Evolutionary conservation across 176 grass and related monocot species (phyloP).

Genomic region (bread wheat (Triticum aestivum)): IWGSC_CS_RefSeq_v2.1 NC_057802.1:523591090-523591589

Average conservation of each 20-base stretch:
- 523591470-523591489: conserved; percentile 95
- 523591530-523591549: conserved; percentile 56
- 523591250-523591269: conserved; percentile 63
- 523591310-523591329: neutral
- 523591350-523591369: conserved; percentile 64
- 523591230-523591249: conserved; percentile 76
- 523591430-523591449: conserved; percentile 50
- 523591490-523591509: conserved; percentile 88
- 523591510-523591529: conserved; percentile 97
- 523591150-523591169: conserved; percentile 79
- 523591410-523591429: conserved; percentile 70
- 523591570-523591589: conserved; percentile 74
- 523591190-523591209: conserved; percentile 11
- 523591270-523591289: conserved; percentile 93
- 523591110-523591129: conserved; percentile 64
- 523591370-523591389: conserved; percentile 78
- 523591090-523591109: conserved; percentile 85
- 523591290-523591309: conserved; percentile 60
- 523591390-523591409: conserved; percentile 51
- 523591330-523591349: neutral
- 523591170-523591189: conserved; percentile 53
- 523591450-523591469: conserved; percentile 88
- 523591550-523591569: conserved; percentile 76
- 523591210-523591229: conserved; percentile 74
- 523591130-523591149: conserved; percentile 37